Evolutionary conservation across 164 flowering plant genomes (phyloP), one percentile per base, ranked within the genome.

Genomic region (Malania oleifera): DNA sequence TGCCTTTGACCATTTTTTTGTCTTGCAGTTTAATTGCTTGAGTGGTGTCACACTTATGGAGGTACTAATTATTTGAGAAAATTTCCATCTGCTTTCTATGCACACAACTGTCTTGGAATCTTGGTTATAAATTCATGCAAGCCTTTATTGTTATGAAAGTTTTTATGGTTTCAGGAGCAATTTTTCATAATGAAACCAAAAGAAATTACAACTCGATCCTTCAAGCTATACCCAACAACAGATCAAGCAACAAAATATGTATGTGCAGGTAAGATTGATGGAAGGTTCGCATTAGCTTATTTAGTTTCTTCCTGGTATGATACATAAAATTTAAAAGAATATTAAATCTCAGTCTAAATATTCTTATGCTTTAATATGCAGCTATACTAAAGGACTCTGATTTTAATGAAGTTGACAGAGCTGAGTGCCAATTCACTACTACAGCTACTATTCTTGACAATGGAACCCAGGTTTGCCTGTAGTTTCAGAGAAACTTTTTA

Each of bases 371-470:
- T 74, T 60, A 26, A 24, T 50, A 27, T 82, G 87, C 87, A 92
- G 98, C 96, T 40, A 92, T 92, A 66, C 67, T 92, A 41, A 92
- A 92, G 81, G 98, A 85, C 61, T 82, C 96, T 18, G 82, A 79
- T 70, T 92, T 82, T 54, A 77, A 44, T 59, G 93, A 92, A 82
- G 87, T 77, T 61, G 96, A 92, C 69, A 78, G 93, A 82, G 98
- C 96, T 17, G 89, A 85, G 69, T 92, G 98, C 67, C 96, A 92
- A 50, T 92, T 92, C 58, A 70, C 80, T 63, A 92, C 98, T 35
- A 87, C 87, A 54, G 82, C 91, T 39, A 92, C 96, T 35, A 62
- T 82, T 59, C 66, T 85, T 57, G 90, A 87, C 54, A 89, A 84
- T 75, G 96, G 96, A 54, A 59, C 96, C 40, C 89, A 84, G 95